These are phyloP conservation scores for Rosa lucieae DNA, from an alignment of 306 rosid genomes.

Conservation along the genomic window DNA sequence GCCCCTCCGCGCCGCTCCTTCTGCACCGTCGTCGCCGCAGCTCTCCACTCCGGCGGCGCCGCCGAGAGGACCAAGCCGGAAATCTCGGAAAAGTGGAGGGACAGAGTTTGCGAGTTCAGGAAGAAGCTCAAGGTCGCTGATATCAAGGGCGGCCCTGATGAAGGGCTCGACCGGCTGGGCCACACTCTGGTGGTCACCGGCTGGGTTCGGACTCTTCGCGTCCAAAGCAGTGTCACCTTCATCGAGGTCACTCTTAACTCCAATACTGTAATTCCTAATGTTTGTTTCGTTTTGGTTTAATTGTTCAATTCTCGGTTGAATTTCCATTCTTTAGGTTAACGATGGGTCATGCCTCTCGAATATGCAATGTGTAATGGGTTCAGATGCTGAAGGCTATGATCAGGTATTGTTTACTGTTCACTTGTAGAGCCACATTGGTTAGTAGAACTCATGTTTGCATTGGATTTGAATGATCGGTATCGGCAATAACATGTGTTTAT, in stretches of 20 bases:
- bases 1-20: conserved; percentile 34
- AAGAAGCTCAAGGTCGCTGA: conserved; percentile 74
- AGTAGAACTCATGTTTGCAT: not conserved
- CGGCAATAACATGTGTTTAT: not conserved
- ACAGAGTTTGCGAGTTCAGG: conserved; percentile 59
- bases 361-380: conserved; percentile 83
- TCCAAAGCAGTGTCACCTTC: conserved; percentile 79
- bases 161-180: conserved; percentile 59
- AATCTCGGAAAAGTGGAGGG: conserved; percentile 21
- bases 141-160: conserved; percentile 50
- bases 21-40: conserved; percentile 36
- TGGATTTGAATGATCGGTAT: not conserved
- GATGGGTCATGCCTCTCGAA: conserved; percentile 95
- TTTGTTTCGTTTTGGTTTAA: not conserved
- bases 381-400: conserved; percentile 73
- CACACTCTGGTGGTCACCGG: conserved; percentile 56
- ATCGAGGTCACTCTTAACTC: conserved; percentile 51
- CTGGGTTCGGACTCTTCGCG: conserved; percentile 88
- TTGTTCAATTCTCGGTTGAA: not conserved
- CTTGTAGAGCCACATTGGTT: not conserved
- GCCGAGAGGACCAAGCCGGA: conserved; percentile 31
- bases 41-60: conserved; percentile 50
- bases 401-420: conserved; percentile 48
- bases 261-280: not conserved
- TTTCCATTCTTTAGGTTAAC: conserved; percentile 53